Base-by-base conservation (phyloP, 2,329 filamentous ascomycete species). In the Colletotrichum sidae region DNA sequence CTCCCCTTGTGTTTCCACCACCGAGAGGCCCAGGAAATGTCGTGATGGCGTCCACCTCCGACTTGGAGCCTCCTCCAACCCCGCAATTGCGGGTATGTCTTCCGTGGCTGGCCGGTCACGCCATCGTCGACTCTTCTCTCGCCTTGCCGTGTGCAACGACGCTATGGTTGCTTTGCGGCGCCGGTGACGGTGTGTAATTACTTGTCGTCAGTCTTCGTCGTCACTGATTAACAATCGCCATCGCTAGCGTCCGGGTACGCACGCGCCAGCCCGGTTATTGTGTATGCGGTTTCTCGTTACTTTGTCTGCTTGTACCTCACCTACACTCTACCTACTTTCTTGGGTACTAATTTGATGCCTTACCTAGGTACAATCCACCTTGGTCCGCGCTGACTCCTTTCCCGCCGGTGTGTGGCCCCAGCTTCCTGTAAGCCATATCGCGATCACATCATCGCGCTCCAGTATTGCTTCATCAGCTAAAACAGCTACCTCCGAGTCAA, bases 391-490 rank as follows among this genome's bases (percentile, higher is more conserved):
- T 25, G 25, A 25, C 25, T 25, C 37, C 47, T 44, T 66, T 46
- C 47, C 58, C 59, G 63, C 58, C 53, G 59, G 63, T 33, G 41
- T 46, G 54, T 53, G 58, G 52, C 47, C 58, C 63, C 41, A 47
- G 63, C 52, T 44, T 49, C 63, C 63, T 41, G 46, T 62, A 52
- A 56, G 57, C 63, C 58, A 66, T 42, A 15, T 47, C 63, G 46
- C 53, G 63, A 66, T 66, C 63, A 66, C 63, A 66, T 57, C 63
- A 66, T 66, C 53, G 59, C 52, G 49, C 63, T 63, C 63, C 63
- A 62, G 53, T 66, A 66, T 66, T 62, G 63, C 63, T 66, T 63
- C 63, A 66, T 66, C 63, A 63, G 25, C 63, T 50, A 62, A 47
- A 51, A 46, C 42, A 35, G 42, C 45, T 51, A 13, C 38, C 52